Base-by-base conservation (phyloP, 2,329 filamentous ascomycete genomes). In the Chaetomium strumarium region DNA sequence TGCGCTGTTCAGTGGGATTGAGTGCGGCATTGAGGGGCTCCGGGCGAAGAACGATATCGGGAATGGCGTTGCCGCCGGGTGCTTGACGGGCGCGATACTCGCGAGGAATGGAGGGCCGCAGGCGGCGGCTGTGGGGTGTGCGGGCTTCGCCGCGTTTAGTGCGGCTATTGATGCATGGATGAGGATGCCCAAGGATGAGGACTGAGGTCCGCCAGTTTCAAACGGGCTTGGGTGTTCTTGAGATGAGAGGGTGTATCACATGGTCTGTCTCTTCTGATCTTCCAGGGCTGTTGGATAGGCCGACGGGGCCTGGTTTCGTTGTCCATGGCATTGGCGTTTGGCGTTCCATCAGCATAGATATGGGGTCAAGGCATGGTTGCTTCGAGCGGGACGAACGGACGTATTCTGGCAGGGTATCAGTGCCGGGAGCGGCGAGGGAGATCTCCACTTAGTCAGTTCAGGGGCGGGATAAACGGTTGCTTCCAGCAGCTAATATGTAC, bases 1-100 rank as follows among this genome's bases (percentile, higher is more conserved):
- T 63, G 87, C 89, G 2, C 79, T 97, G 17, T 99, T 95, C 74
- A 81, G 84, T 14, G 92, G 92, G 38, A 95, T 93, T 49, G 93
- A 99, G 73, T 99, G 93, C 74, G 90, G 88, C 59, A 90, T 99
- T 65, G 93, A 99, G 70, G 91, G 91, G 0, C 79, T 88, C 63
- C 81, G 93, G 30, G 93, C 91, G 19, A 96, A 95, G 76, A 96
- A 97, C 71, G 93, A 97, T 69, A 70, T 97, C 30, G 81, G 76
- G 58, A 99, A 99, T 73, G 90, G 90, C 50, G 84, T 93, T 5
- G 81, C 85, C 5, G 90, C 91, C 0, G 93, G 93, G 0, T 97
- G 92, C 67, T 75, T 96, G 50, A 96, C 93, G 10, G 93, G 93
- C 14, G 93, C 89, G 16, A 87, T 93, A 50, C 71, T 99, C 58